Evolutionary conservation across 176 grass and related monocot genomes (phyloP).

Genomic region (Phoenix dactylifera): DNA sequence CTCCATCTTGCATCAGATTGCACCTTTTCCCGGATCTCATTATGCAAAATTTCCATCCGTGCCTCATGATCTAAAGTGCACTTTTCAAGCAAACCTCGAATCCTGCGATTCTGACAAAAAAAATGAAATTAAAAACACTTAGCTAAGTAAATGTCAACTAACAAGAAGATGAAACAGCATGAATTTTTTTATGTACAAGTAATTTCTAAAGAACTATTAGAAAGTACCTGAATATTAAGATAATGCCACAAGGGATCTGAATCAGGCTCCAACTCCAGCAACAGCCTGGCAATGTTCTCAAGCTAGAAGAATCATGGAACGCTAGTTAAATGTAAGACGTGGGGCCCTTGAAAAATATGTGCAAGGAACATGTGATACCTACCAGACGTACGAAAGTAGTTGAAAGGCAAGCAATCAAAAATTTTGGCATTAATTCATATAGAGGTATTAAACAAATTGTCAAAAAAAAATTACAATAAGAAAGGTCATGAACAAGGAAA

Average conservation of each 20-base stretch:
- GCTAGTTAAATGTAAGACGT: conserved; percentile 1
- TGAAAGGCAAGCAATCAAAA: too few species aligned
- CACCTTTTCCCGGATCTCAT: conserved; percentile 65
- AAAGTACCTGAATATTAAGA: conserved; percentile 91
- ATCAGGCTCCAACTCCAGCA: conserved; percentile 95
- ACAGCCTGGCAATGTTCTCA: conserved; percentile 93
- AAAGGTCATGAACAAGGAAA: too few species aligned
- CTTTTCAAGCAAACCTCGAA: conserved; percentile 82
- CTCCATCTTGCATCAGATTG: conserved; percentile 90
- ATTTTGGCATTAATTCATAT: too few species aligned
- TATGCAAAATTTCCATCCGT: conserved; percentile 67
- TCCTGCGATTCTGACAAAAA: conserved; percentile 85
- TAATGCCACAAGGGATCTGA: conserved; percentile 98
- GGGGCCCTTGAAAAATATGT: too few species aligned
- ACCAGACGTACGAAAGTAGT: too few species aligned
- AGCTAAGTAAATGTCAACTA: background rate
- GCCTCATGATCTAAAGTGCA: conserved; percentile 82
- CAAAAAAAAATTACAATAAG: too few species aligned
- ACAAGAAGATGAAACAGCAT: too few species aligned
- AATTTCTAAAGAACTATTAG: too few species aligned
- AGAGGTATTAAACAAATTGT: too few species aligned
- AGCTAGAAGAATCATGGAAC: conserved; percentile 26
- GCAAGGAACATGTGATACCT: too few species aligned
- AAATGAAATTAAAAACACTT: conserved; percentile 28
- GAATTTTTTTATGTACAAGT: too few species aligned